Conservation (phyloP, 1,139 yeast species). For the Hyphopichia wangnamkhiaoensis region DNA sequence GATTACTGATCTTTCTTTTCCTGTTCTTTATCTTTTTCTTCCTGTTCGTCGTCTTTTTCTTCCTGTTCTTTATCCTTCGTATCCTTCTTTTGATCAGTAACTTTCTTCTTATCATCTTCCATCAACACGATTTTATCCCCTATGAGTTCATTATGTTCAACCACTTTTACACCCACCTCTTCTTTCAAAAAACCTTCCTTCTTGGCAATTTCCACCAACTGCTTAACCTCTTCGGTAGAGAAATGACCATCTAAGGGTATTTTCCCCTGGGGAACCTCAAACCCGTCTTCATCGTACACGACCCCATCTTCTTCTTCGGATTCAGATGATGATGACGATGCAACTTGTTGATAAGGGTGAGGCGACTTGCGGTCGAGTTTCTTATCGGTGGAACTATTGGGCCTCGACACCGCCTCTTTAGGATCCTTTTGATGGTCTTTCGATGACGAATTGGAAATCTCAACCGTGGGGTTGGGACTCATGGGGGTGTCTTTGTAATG, state of each 20-base stretch:
- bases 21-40: conserved; percentile 4
- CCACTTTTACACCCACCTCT: conserved; percentile 27
- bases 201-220: conserved; percentile 33
- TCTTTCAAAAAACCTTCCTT: conserved; percentile 29
- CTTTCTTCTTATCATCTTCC: conserved; percentile 6
- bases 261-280: conserved; percentile 38
- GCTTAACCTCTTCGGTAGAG: conserved; percentile 34
- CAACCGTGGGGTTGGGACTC: neutral
- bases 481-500: neutral
- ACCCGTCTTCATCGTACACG: conserved; percentile 35
- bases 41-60: conserved; percentile 3
- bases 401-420: too few species aligned
- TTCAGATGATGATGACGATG: conserved; percentile 5
- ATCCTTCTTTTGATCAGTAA: neutral
- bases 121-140: conserved; percentile 14
- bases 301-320: conserved; percentile 9
- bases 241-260: conserved; percentile 46
- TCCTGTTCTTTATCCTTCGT: neutral
- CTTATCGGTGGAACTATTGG: too few species aligned
- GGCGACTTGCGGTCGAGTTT: too few species aligned
- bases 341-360: too few species aligned
- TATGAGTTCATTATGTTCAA: conserved; percentile 19
- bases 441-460: too few species aligned
- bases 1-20: neutral
- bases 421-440: neutral